phyloP scores from a whole-genome alignment of 2,329 filamentous ascomycete genomes.

The Talaromyces albobiverticillius region DNA sequence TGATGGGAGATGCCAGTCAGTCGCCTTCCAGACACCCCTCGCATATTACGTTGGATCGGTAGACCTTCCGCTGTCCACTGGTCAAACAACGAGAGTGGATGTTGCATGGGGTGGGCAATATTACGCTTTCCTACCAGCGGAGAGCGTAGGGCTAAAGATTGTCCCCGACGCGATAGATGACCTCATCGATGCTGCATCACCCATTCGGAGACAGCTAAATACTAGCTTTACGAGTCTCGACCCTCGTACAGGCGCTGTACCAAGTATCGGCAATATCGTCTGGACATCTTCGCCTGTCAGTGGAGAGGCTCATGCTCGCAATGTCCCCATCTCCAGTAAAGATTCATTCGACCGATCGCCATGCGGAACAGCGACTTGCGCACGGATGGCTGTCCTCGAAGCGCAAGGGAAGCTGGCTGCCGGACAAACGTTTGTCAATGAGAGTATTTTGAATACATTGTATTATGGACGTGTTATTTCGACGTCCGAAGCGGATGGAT shows the following conservation, averaged over 20 bases:
- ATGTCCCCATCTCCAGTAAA: neutral
- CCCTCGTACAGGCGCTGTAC: neutral
- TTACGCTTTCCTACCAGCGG: neutral
- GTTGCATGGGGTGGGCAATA: neutral
- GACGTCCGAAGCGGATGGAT: neutral
- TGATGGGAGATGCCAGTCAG: neutral
- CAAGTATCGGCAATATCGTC: neutral
- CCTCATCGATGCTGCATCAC: neutral
- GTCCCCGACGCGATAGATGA: neutral
- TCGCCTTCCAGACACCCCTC: neutral
- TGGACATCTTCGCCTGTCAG: neutral
- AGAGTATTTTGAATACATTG: neutral
- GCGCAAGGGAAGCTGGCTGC: neutral
- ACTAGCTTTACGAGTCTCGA: neutral
- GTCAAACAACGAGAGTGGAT: neutral
- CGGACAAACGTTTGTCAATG: neutral
- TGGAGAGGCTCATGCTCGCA: neutral
- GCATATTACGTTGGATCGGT: neutral
- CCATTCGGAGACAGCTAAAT: neutral
- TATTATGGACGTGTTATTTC: neutral
- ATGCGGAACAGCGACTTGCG: neutral
- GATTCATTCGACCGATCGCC: neutral
- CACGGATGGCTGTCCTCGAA: neutral
- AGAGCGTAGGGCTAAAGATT: neutral
- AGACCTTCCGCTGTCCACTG: neutral